Evolutionary conservation across 2,329 filamentous ascomycete genomes (phyloP).

Genomic region (Ceratocystis variospora): DNA sequence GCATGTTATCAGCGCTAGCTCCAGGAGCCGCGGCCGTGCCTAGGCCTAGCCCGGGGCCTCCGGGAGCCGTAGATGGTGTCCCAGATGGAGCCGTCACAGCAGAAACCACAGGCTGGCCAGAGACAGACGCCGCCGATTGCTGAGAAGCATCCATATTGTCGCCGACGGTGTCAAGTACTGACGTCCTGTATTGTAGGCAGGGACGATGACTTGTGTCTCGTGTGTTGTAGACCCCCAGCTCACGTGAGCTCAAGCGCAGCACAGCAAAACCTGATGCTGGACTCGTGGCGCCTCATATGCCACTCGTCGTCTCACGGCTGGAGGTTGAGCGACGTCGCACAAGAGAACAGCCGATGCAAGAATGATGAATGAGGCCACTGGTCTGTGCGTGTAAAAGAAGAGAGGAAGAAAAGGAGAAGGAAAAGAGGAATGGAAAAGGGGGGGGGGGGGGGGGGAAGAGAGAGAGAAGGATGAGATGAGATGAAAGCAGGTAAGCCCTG

Average conservation of each 20-base stretch:
- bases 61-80: not conserved
- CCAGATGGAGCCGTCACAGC: not conserved
- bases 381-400: constrained; percentile 3
- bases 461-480: not conserved
- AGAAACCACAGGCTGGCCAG: not conserved
- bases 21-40: not conserved
- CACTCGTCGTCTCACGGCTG: constrained; percentile 3
- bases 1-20: not conserved
- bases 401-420: not conserved
- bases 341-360: not conserved
- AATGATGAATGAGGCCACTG: not conserved
- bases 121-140: not conserved
- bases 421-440: not conserved
- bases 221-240: not conserved
- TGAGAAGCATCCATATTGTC: constrained; percentile 6
- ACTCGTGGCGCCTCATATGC: not conserved
- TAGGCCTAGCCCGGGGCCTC: not conserved
- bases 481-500: too few relatives aligned
- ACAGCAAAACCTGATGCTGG: not conserved
- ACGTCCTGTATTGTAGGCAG: not conserved
- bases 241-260: not conserved
- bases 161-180: not conserved
- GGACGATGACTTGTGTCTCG: not conserved
- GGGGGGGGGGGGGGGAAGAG: too few relatives aligned
- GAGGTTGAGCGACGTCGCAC: constrained; percentile 4